phyloP scores from a whole-genome alignment of 2,329 filamentous ascomycete genomes.

The Botrytis medusae region DNA sequence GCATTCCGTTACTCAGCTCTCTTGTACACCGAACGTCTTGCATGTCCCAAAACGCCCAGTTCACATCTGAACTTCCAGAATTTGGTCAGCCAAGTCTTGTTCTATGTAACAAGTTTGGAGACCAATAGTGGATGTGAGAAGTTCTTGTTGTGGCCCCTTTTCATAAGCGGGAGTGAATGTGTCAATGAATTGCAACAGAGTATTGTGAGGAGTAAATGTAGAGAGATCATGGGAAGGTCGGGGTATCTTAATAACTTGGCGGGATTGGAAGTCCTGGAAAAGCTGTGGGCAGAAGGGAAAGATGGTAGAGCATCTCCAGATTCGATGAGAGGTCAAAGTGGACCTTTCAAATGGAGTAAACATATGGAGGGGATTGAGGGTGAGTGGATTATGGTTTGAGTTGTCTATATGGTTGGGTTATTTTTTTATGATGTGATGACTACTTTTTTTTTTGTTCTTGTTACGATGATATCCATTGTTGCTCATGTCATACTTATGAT shows the following conservation, averaged over 20 bases:
- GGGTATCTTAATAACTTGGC: constrained; percentile 93
- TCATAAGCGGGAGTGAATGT: constrained; percentile 86
- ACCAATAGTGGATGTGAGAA: constrained; percentile 73
- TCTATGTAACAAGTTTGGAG: constrained; percentile 78
- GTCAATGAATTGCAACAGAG: constrained; percentile 76
- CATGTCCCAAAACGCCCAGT: constrained; percentile 71
- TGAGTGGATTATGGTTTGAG: constrained; percentile 67
- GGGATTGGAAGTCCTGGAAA: constrained; percentile 80
- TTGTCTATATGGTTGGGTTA: neutral
- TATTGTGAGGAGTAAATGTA: constrained; percentile 76
- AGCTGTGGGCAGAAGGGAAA: constrained; percentile 61
- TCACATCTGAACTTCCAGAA: constrained; percentile 77
- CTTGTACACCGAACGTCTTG: constrained; percentile 85
- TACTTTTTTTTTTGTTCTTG: neutral
- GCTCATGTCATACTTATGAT: neutral
- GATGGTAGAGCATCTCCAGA: constrained; percentile 22
- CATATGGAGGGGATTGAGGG: constrained; percentile 49
- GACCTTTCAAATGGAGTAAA: constrained; percentile 37
- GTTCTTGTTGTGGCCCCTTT: constrained; percentile 90
- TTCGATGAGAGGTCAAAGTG: constrained; percentile 16
- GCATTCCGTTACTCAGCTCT: constrained; percentile 87
- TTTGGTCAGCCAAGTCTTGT: constrained; percentile 77
- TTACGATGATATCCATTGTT: neutral
- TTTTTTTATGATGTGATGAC: neutral
- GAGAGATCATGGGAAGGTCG: constrained; percentile 82